Evolutionary conservation across 768 basidiomycete species (phyloP), one percentile per base, ranked within the genome.

Genomic region (Leucogyrophana mollusca): DNA sequence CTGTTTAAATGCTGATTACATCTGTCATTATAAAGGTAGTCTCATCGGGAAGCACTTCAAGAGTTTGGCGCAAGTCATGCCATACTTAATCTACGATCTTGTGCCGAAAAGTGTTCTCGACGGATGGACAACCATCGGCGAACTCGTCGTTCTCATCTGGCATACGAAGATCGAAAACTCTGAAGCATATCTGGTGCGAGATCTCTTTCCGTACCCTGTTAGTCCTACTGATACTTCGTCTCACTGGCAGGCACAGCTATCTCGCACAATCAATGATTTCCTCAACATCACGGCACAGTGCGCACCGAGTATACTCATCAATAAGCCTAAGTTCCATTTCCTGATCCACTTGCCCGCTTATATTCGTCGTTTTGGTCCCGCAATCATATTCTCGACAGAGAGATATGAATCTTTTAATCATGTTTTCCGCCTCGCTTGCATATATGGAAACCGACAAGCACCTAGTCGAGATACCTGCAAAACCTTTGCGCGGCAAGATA

Each of bases 61-160:
- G 47, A 54, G 43, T 10, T 47, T 71, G 1, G 44, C 46, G 0
- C 68, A 70, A 24, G 56, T 64, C 0, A 69, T 64, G 48, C 55
- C 61, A 0, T 61, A 55, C 34, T 42, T 62, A 0, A 45, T 69
- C 0, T 59, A 72, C 16, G 63, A 70, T 16, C 55, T 76, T 4
- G 55, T 65, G 0, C 51, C 56, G 5, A 3, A 25, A 0, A 30
- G 4, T 2, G 56, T 61, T 1, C 64, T 72, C 16, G 9, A 43
- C 6, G 50, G 67, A 0, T 69, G 64, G 33, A 61, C 61, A 9
- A 56, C 67, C 0, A 53, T 70, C 13, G 70, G 70, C 0, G 57
- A 63, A 9, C 61, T 77, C 0, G 38, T 60, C 0, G 66, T 72
- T 0, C 56, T 74, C 0, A 53, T 77, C 0, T 78, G 76, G 77